Base-by-base conservation (phyloP, 208 protist species). In the Acanthamoeba culbertsoni region DNA sequence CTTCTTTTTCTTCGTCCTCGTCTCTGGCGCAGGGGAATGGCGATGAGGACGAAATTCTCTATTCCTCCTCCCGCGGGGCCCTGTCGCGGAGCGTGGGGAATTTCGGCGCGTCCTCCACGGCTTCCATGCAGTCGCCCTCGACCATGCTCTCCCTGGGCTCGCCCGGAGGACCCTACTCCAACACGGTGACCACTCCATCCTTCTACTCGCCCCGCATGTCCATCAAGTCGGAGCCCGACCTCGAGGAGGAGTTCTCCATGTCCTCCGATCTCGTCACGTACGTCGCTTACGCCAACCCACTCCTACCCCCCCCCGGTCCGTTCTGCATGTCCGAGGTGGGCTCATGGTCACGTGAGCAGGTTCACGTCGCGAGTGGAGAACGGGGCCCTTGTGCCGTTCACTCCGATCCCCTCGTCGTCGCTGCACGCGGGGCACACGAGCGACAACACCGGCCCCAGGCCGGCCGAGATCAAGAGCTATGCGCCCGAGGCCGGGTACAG, bases 401-500 rank as follows among this genome's bases (percentile, higher is more conserved):
- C 82, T 3, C 82, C 82, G 1, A 18, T 90, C 51, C 53, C 82
- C n/a, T n/a, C n/a, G 37, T 71, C 82, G 45, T 35, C 71, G 71
- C n/a, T 82, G 71, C 28, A 55, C 8, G 26, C 23, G 10, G 5
- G 10, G 14, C 33, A 37, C 12, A 37, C 48, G n/a, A 90, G 26
- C 42, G 82, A 71, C 82, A 90, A n/a, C 82, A 90, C 82, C 6
- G 82, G 82, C 23, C 48, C 82, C 26, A 40, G 82, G 23, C 53
- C 82, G 6, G 82, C 82, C 20, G 82, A 90, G 42, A 90, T 90
- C 48, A 62, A 68, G 53, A 90, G 82, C 82, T 90, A 90, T 37
- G 82, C 82, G 4, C 82, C 82, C 35, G 82, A 90, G 37, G 5
- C 82, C n/a, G 82, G 82, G 82, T 82, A 79, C 68, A 4, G 3